phyloP scores from a whole-genome alignment of 345 rosid genomes.

The Gossypium ekmanianum region DNA sequence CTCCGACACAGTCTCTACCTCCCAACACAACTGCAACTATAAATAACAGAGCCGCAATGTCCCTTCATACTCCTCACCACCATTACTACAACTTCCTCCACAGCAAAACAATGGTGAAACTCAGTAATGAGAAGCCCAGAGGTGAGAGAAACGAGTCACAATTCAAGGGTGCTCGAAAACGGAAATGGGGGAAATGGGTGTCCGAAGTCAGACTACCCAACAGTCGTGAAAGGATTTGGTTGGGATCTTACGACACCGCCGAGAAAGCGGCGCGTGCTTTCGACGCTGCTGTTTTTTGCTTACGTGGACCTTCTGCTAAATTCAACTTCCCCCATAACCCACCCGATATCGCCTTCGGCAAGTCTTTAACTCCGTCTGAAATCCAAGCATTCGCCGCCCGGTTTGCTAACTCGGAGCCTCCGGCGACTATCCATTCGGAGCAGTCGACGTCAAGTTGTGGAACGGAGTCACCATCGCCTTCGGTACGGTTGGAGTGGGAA shows the following conservation, averaged over 20 bases:
- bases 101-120: conserved; percentile 27
- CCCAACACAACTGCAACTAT: not conserved
- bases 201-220: conserved; percentile 59
- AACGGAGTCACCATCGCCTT: not conserved
- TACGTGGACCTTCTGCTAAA: conserved; percentile 55
- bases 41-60: not conserved
- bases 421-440: not conserved
- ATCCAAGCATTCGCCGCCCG: not conserved
- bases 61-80: not conserved
- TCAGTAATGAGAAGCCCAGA: conserved; percentile 5
- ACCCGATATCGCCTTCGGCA: conserved; percentile 50
- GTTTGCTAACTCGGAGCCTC: not conserved
- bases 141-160: conserved; percentile 20
- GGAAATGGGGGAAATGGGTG: conserved; percentile 72
- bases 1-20: not conserved
- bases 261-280: conserved; percentile 85
- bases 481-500: not conserved
- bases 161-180: conserved; percentile 55
- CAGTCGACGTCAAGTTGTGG: not conserved
- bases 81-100: not conserved
- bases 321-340: conserved; percentile 74
- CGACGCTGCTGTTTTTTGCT: conserved; percentile 78
- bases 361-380: conserved; percentile 17
- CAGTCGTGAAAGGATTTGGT: conserved; percentile 57
- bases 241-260: conserved; percentile 63